Conservation (phyloP, 306 rosid species). For the Canavalia ensiformis region DNA sequence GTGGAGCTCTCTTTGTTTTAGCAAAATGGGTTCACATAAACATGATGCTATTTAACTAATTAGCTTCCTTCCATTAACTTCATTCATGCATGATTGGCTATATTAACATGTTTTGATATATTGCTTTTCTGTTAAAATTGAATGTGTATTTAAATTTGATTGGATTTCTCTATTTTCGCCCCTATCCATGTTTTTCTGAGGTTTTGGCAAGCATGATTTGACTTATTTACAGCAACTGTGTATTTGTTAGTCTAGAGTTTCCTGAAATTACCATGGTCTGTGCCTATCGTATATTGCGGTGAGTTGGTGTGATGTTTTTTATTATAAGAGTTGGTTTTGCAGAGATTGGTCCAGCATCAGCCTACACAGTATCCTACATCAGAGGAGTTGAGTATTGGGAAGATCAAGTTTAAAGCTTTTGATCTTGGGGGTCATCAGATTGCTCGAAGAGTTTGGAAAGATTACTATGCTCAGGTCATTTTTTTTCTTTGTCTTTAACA, state of each 20-base stretch:
- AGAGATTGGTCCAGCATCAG: conserved; percentile 96
- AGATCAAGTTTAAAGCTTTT: conserved; percentile 94
- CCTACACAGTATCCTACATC: conserved; percentile 94
- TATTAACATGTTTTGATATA: conserved; percentile 11
- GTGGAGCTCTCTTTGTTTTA: not conserved
- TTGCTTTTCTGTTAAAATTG: not conserved
- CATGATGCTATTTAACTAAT: not conserved
- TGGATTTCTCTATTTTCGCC: not conserved
- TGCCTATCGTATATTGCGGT: too few relatives aligned
- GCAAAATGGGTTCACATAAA: not conserved
- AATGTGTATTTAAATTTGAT: not conserved
- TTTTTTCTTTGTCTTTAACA: not conserved
- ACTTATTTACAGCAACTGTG: conserved; percentile 4
- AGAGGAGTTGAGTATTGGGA: conserved; percentile 93
- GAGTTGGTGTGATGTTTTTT: conserved; percentile 33
- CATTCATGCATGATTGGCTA: not conserved
- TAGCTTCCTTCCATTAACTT: not conserved
- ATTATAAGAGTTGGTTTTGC: conserved; percentile 58
- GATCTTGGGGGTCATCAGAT: conserved; percentile 91
- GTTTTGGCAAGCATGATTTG: conserved; percentile 12
- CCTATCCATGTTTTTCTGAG: not conserved
- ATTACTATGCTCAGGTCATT: conserved; percentile 90
- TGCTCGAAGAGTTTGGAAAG: conserved; percentile 97
- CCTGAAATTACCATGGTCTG: conserved; percentile 11
- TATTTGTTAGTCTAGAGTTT: not conserved